Evolutionary conservation across 805 yeast species (phyloP).

Genomic region (Sugiyamaella valdiviana): DNA sequence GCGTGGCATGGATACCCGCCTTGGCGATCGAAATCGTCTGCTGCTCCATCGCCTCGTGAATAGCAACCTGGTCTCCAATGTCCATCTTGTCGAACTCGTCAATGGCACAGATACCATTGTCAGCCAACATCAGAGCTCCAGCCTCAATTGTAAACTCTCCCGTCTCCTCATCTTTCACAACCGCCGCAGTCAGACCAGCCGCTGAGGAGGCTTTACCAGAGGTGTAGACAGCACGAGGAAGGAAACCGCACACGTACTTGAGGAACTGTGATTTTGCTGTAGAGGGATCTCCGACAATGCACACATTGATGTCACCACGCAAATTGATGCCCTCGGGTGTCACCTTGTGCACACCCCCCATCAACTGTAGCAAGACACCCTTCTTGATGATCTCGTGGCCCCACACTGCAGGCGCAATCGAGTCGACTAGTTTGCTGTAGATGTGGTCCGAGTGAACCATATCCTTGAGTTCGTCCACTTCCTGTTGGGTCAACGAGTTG

Average conservation of each 20-base stretch:
- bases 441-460: constrained; percentile 89
- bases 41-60: constrained; percentile 99
- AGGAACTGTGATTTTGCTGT: constrained; percentile 94
- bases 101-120: constrained; percentile 96
- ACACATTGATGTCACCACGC: constrained; percentile 94
- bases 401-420: constrained; percentile 92
- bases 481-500: constrained; percentile 70
- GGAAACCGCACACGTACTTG: constrained; percentile 84
- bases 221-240: constrained; percentile 93
- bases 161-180: constrained; percentile 92
- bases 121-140: constrained; percentile 97
- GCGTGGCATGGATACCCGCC: constrained; percentile 97
- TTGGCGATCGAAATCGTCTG: constrained; percentile 97
- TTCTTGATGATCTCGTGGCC: constrained; percentile 94
- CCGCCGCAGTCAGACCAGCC: constrained; percentile 98
- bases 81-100: constrained; percentile 99
- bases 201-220: constrained; percentile 98
- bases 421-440: constrained; percentile 74
- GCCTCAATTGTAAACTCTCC: constrained; percentile 98
- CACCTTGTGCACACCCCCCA: constrained; percentile 92
- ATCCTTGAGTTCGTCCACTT: constrained; percentile 73
- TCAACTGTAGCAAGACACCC: constrained; percentile 78
- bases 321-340: constrained; percentile 91
- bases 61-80: constrained; percentile 89
- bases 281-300: constrained; percentile 97